Evolutionary conservation across 352 stramenopile species (phyloP).

Genomic region (Elongisporangium prolatum): DNA sequence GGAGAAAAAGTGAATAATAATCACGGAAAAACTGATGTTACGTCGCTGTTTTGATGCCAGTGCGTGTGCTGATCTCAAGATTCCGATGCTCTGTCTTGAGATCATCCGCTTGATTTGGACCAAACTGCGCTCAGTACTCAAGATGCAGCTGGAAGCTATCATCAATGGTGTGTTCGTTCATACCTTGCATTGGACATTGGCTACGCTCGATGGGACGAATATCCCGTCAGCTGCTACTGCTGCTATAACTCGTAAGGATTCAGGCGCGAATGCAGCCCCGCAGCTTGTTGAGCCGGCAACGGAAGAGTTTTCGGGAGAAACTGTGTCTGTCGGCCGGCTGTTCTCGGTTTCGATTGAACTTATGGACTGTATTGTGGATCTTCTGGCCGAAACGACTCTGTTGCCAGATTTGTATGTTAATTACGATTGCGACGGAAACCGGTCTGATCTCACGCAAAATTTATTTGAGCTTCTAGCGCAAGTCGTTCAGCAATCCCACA

Average conservation of each 20-base stretch:
- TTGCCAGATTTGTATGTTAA: conserved; percentile 98
- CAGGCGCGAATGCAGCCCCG: background rate
- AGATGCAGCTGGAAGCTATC: conserved; percentile 79
- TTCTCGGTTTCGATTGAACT: conserved; percentile 73
- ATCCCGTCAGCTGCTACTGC: background rate
- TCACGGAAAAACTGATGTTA: background rate
- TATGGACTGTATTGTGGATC: conserved; percentile 93
- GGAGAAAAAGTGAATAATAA: background rate
- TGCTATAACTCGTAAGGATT: background rate
- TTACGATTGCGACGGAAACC: conserved; percentile 98
- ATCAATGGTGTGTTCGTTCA: conserved; percentile 68
- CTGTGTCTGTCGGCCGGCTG: conserved; percentile 41
- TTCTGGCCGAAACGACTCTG: conserved; percentile 93
- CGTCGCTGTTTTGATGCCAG: conserved; percentile 12
- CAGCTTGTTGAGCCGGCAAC: conserved; percentile 35
- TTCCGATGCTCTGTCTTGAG: conserved; percentile 50
- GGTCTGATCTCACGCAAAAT: conserved; percentile 87
- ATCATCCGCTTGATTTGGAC: conserved; percentile 73
- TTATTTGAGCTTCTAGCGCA: conserved; percentile 94
- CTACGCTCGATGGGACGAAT: conserved; percentile 57
- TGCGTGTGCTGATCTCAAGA: conserved; percentile 47
- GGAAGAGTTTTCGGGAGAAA: conserved; percentile 64
- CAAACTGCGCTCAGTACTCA: conserved; percentile 61
- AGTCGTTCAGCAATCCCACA: conserved; percentile 55
- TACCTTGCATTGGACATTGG: conserved; percentile 62